Conservation (phyloP, 768 basidiomycete genomes). For the Lactarius trivialis region DNA sequence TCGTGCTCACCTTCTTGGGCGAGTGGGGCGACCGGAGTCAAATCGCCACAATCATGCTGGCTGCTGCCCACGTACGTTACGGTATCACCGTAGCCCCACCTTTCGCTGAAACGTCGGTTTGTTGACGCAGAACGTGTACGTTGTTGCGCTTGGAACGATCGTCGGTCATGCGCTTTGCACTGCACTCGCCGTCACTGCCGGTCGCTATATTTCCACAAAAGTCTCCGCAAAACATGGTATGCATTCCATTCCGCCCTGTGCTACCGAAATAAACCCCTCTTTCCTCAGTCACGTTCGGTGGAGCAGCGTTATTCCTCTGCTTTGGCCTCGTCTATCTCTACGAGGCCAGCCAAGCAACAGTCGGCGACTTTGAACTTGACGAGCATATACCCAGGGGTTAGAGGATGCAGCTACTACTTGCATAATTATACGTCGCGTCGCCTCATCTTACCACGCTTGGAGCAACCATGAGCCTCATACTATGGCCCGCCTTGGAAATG, state of each 20-base stretch:
- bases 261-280: neutral
- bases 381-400: constrained; percentile 19
- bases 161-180: constrained; percentile 87
- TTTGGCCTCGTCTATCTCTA: constrained; percentile 23
- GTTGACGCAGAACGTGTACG: constrained; percentile 70
- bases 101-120: constrained; percentile 11
- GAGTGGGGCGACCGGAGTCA: constrained; percentile 99
- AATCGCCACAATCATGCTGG: constrained; percentile 93
- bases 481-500: no score
- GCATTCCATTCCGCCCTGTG: constrained; percentile 25
- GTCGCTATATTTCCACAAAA: constrained; percentile 86
- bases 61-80: constrained; percentile 75
- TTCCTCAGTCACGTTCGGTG: constrained; percentile 21
- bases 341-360: constrained; percentile 11
- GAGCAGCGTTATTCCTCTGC: constrained; percentile 19
- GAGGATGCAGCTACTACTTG: neutral
- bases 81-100: constrained; percentile 1
- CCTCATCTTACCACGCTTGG: neutral
- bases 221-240: constrained; percentile 91
- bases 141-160: constrained; percentile 86
- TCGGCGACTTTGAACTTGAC: constrained; percentile 18
- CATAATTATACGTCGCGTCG: neutral
- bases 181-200: constrained; percentile 85
- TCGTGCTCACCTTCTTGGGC: constrained; percentile 93
- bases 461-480: constrained; percentile 4